These are phyloP conservation scores for Fusarium odoratissimum DNA, from an alignment of 2,329 filamentous ascomycete species.

Conservation along the genomic window DNA sequence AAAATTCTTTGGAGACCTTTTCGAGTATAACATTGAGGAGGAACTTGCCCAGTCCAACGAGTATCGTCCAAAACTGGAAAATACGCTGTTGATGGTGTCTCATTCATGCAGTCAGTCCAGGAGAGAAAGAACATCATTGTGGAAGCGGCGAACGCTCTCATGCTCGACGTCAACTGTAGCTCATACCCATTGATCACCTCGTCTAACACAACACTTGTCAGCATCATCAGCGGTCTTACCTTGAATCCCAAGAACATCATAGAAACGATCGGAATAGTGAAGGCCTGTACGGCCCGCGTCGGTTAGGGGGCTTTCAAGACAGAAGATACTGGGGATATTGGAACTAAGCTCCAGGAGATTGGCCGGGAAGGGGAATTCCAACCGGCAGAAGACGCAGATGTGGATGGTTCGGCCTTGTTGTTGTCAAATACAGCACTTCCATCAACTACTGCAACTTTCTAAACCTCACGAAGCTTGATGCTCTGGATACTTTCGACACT, in stretches of 20 bases:
- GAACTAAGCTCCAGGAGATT: conserved; percentile 17
- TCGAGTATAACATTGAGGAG: conserved; percentile 1
- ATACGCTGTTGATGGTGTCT: background rate
- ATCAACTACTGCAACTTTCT: conserved; percentile 9
- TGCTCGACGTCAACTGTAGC: conserved; percentile 18
- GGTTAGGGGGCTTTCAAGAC: conserved; percentile 12
- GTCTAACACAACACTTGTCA: conserved; percentile 4
- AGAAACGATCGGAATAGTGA: conserved; percentile 6
- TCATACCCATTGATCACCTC: conserved; percentile 4
- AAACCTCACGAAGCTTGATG: conserved; percentile 24
- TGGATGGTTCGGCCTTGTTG: conserved; percentile 18
- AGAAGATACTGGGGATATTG: conserved; percentile 7
- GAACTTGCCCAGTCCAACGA: conserved; percentile 11
- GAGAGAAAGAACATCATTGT: conserved; percentile 1
- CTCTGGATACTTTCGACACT: conserved; percentile 22
- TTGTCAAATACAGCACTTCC: conserved; percentile 16
- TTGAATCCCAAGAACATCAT: conserved; percentile 9
- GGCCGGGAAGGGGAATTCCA: conserved; percentile 1
- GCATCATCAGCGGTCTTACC: conserved; percentile 6
- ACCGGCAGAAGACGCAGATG: conserved; percentile 16
- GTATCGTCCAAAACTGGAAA: background rate
- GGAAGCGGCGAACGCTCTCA: conserved; percentile 8
- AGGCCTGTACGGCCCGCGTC: conserved; percentile 5
- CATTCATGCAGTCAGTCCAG: conserved; percentile 7
- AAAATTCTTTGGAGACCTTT: conserved; percentile 9